Base-by-base conservation (phyloP, 345 rosid genomes). In the Lepidium aucheri region DNA sequence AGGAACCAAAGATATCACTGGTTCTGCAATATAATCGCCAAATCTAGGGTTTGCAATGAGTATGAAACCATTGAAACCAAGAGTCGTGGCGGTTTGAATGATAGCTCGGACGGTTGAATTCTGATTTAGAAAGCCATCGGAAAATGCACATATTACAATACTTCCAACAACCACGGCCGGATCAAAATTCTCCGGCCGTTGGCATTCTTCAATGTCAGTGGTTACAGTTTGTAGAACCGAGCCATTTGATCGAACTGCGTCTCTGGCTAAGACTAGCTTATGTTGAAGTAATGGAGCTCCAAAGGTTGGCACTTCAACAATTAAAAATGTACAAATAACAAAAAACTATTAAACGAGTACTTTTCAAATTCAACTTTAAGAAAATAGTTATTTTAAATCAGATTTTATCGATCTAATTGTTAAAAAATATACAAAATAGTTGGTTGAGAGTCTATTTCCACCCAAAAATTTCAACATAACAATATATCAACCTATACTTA, bases 81-180 rank as follows among this genome's bases (percentile, higher is more conserved):
- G 83, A 54, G 77, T 35, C 68, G 22, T 79, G 8, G 97, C 91
- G 3, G 95, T 87, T 73, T 76, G 67, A 10, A 80, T 55, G 53
- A 89, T 72, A 76, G 93, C 80, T 6, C 63, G 55, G 35, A 93
- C 55, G 11, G 87, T 77, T 52, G 97, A 93, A 7, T 76, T 80
- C 12, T 56, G 79, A 43, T 82, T 84, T 51, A 68, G 70, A 81
- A 93, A 93, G 18, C 97, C 97, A 2, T 72, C 72, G 0, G 97
- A 90, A 78, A 84, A 93, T 41, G 82, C 78, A 74, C 98, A 90
- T 4, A 90, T 76, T 24, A 86, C 86, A 42, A 90, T 73, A 56
- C 85, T 77, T 9, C 82, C 89, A 40, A 35, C 45, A 41, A 88
- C 98, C 10, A 24, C 4, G 9, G 22, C 45, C 2, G 84, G 85